Percentiles rank a stretch among this genome's conserved stretches.
Conservation (phyloP, 805 yeast genomes). For the Suhomyces canberraensis region DNA sequence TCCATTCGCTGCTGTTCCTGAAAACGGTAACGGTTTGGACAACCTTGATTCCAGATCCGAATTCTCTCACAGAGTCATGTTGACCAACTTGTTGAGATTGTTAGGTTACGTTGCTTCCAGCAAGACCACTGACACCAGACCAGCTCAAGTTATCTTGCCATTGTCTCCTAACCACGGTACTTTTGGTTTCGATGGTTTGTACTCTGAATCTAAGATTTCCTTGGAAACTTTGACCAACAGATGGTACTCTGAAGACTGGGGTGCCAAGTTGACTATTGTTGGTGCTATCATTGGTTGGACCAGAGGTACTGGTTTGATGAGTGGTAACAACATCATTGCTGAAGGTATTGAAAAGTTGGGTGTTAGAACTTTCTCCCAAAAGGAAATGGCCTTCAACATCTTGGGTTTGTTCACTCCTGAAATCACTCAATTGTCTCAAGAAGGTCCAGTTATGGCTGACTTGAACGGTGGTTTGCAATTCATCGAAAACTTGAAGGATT, state of each 20-base stretch:
- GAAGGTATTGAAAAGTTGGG: constrained; percentile 95
- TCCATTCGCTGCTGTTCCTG: constrained; percentile 99
- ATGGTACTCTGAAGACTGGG: constrained; percentile 99
- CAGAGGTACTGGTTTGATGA: constrained; percentile 99
- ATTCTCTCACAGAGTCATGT: constrained; percentile 97
- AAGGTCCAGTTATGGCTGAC: constrained; percentile 94
- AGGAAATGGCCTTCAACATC: constrained; percentile 98
- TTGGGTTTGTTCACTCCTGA: constrained; percentile 90
- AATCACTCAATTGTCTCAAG: constrained; percentile 82
- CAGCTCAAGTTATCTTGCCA: constrained; percentile 96
- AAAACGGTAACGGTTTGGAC: constrained; percentile 94
- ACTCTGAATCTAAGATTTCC: constrained; percentile 95
- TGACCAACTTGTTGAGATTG: constrained; percentile 89
- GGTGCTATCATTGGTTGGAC: constrained; percentile 99
- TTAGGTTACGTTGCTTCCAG: constrained; percentile 86
- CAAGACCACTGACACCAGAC: constrained; percentile 88
- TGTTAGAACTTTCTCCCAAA: constrained; percentile 96
- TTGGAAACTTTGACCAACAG: constrained; percentile 96
- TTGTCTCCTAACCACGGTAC: constrained; percentile 99
- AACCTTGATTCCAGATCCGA: constrained; percentile 92
- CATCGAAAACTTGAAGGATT: constrained; percentile 85
- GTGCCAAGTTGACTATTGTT: constrained; percentile 86
- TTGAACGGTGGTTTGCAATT: constrained; percentile 98
- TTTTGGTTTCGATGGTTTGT: constrained; percentile 96
- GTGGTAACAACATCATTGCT: constrained; percentile 94